phyloP scores from a whole-genome alignment of 768 basidiomycete genomes.

The Macrocybe gigantea region DNA sequence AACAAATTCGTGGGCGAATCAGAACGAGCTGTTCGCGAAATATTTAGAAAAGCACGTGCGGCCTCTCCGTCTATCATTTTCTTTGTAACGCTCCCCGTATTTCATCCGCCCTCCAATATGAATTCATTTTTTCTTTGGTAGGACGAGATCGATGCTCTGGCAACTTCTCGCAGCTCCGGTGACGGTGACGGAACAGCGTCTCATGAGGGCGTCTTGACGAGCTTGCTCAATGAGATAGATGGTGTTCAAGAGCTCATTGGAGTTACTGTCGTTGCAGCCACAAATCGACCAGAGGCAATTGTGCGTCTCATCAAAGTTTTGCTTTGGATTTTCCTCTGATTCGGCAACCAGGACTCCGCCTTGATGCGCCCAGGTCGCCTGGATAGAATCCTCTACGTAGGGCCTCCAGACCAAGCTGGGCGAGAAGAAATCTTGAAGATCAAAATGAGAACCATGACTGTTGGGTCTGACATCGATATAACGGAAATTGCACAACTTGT shows the following conservation, averaged over 20 bases:
- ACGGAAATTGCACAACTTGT: constrained; percentile 67
- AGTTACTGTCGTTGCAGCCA: constrained; percentile 95
- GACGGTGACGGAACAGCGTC: constrained; percentile 48
- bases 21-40: constrained; percentile 89
- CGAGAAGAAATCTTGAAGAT: constrained; percentile 84
- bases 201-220: constrained; percentile 89
- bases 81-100: constrained; percentile 56
- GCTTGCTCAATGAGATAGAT: constrained; percentile 96
- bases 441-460: constrained; percentile 71
- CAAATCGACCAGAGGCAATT: constrained; percentile 91
- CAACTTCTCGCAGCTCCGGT: constrained; percentile 64
- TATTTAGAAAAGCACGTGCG: constrained; percentile 91
- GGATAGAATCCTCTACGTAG: constrained; percentile 91
- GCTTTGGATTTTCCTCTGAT: neutral
- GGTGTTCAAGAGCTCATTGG: constrained; percentile 92
- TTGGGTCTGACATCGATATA: constrained; percentile 66
- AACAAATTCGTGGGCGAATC: constrained; percentile 99
- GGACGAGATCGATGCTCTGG: constrained; percentile 98
- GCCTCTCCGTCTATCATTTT: constrained; percentile 95
- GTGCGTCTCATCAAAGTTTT: constrained; percentile 35
- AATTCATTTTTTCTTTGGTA: constrained; percentile 21
- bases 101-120: neutral
- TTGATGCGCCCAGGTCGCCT: constrained; percentile 92
- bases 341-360: constrained; percentile 71
- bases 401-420: constrained; percentile 78